Evolutionary conservation across 306 rosid genomes (phyloP).

Genomic region (Vigna nakashimae): DNA sequence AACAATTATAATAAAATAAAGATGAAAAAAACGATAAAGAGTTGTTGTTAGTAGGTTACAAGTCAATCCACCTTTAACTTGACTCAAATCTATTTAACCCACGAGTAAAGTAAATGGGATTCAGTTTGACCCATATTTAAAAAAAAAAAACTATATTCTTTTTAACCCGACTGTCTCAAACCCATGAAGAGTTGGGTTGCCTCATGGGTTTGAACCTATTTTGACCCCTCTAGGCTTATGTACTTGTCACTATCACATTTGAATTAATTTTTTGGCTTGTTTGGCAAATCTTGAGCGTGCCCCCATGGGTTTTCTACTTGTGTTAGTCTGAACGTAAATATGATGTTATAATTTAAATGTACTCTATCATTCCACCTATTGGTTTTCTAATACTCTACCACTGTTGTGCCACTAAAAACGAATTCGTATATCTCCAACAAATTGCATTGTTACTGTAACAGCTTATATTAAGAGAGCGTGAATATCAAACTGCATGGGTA

Average conservation of each 20-base stretch:
- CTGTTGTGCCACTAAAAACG: background rate
- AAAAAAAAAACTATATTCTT: too few relatives aligned
- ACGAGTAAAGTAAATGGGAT: too few relatives aligned
- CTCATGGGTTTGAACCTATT: too few relatives aligned
- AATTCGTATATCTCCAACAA: background rate
- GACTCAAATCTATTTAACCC: too few relatives aligned
- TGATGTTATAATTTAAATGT: background rate
- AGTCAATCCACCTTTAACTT: too few relatives aligned
- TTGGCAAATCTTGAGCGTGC: background rate
- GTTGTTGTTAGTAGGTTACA: too few relatives aligned
- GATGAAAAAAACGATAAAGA: too few relatives aligned
- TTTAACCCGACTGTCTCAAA: too few relatives aligned
- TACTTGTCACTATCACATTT: background rate
- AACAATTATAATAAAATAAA: too few relatives aligned
- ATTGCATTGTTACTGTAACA: constrained; percentile 2
- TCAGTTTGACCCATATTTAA: too few relatives aligned
- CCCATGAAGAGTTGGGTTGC: too few relatives aligned
- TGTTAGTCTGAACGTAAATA: background rate
- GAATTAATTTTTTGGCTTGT: background rate
- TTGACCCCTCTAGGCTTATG: too few relatives aligned
- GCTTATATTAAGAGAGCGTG: background rate
- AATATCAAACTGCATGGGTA: constrained; percentile 1
- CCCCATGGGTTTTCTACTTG: constrained; percentile 10
- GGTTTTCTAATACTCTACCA: background rate
- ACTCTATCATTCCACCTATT: background rate